These are phyloP conservation scores for Thelephora ganbajun DNA, from an alignment of 768 basidiomycete genomes.

Conservation along the genomic window DNA sequence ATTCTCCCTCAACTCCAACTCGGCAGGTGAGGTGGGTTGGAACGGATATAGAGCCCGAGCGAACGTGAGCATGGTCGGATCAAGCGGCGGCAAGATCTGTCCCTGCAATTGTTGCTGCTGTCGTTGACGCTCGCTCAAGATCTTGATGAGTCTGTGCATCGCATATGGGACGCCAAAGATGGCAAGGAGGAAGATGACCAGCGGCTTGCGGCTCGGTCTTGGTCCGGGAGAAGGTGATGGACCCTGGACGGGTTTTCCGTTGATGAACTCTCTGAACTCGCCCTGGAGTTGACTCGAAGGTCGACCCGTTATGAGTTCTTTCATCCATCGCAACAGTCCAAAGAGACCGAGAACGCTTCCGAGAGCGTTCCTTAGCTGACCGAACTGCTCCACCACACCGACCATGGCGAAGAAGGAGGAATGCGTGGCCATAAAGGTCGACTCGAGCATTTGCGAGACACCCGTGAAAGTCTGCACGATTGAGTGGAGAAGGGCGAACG, in stretches of 20 bases:
- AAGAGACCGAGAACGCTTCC: conserved; percentile 91
- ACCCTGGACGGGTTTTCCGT: conserved; percentile 43
- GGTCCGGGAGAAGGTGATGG: conserved; percentile 28
- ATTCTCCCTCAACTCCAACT: conserved; percentile 72
- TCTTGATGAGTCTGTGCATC: conserved; percentile 79
- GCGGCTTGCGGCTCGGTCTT: conserved; percentile 75
- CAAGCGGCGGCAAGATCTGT: conserved; percentile 40
- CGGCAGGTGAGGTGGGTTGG: conserved; percentile 55
- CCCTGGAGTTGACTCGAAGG: conserved; percentile 30
- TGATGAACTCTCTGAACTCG: conserved; percentile 70
- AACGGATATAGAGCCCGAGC: conserved; percentile 76
- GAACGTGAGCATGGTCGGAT: conserved; percentile 73
- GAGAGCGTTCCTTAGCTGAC: conserved; percentile 79
- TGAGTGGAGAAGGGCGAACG: conserved; percentile 85
- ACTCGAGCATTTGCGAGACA: conserved; percentile 94
- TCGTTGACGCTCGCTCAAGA: conserved; percentile 50
- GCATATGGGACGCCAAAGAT: conserved; percentile 87
- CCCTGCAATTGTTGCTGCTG: conserved; percentile 23
- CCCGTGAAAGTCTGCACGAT: conserved; percentile 93
- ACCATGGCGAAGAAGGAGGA: conserved; percentile 95
- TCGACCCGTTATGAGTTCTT: conserved; percentile 40
- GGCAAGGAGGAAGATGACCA: conserved; percentile 87
- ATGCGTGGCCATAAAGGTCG: conserved; percentile 94
- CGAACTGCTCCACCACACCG: conserved; percentile 90
- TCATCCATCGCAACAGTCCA: conserved; percentile 79